These are phyloP conservation scores for Sodiomyces alkalinus DNA, from an alignment of 2,329 filamentous ascomycete genomes.

Conservation along the genomic window DNA sequence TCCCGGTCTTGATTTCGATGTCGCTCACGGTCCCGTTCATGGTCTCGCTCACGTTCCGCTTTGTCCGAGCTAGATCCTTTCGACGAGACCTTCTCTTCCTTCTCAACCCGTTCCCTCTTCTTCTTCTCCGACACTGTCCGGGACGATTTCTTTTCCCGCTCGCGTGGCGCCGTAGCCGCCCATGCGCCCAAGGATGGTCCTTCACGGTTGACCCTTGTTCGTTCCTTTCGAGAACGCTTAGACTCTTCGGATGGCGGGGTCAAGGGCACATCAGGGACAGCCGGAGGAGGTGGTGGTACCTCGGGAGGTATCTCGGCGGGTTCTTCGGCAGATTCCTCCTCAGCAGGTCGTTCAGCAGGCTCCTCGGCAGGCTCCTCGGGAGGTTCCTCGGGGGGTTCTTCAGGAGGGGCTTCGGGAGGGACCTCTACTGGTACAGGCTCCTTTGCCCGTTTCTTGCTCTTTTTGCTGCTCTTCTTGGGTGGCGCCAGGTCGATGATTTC, in stretches of 20 bases:
- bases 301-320: too few relatives aligned
- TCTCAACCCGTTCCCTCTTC: conserved; percentile 37
- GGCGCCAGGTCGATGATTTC: conserved; percentile 36
- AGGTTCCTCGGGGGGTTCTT: background rate
- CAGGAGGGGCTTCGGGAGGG: conserved; percentile 9
- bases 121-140: conserved; percentile 30
- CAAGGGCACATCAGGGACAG: conserved; percentile 30
- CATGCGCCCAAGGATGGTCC: conserved; percentile 53
- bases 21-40: too few relatives aligned
- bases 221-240: conserved; percentile 56
- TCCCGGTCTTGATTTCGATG: too few relatives aligned
- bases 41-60: conserved; percentile 36
- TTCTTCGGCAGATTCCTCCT: conserved; percentile 14
- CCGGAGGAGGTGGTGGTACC: conserved; percentile 30
- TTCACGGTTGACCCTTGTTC: conserved; percentile 60
- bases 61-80: conserved; percentile 65
- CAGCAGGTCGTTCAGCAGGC: conserved; percentile 20
- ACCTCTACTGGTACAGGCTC: conserved; percentile 15
- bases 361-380: too few relatives aligned
- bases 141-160: conserved; percentile 40
- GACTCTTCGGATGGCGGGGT: conserved; percentile 36
- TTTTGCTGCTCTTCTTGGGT: conserved; percentile 25
- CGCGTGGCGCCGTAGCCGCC: conserved; percentile 37
- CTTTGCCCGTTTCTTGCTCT: conserved; percentile 24
- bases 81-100: conserved; percentile 46